phyloP scores from a whole-genome alignment of 805 yeast species.

The Pichia californica region DNA sequence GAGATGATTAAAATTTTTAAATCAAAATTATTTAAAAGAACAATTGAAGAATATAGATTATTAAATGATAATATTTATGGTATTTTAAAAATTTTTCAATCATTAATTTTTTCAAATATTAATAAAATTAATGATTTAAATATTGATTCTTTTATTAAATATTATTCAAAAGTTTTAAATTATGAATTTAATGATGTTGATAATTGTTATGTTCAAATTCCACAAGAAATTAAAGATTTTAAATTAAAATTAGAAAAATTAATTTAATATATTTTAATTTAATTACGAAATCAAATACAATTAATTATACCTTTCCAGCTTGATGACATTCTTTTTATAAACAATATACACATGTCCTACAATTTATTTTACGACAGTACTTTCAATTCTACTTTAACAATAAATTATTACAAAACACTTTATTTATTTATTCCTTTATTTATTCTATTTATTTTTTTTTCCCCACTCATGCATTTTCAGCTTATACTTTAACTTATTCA shows the following conservation, averaged over 20 bases:
- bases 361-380: no score
- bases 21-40: slow-evolving; percentile 23
- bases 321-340: no score
- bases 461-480: background rate
- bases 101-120: background rate
- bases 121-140: slow-evolving; percentile 12
- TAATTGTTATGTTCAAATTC: slow-evolving; percentile 30
- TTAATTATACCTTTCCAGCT: no score
- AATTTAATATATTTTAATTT: background rate
- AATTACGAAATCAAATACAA: no score
- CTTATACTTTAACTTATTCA: background rate
- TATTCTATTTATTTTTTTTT: background rate
- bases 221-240: slow-evolving; percentile 25
- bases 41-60: slow-evolving; percentile 30
- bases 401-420: no score
- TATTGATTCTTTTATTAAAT: no score
- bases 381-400: no score
- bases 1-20: slow-evolving; percentile 16
- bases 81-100: slow-evolving; percentile 24
- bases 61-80: slow-evolving; percentile 31
- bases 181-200: slow-evolving; percentile 31
- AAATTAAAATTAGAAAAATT: slow-evolving; percentile 14
- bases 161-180: slow-evolving; percentile 25
- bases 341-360: no score
- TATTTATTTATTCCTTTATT: slow-evolving; percentile 2